Conservation (phyloP, 371 early-diverging fungal species). For the Mortierella sp. region DNA sequence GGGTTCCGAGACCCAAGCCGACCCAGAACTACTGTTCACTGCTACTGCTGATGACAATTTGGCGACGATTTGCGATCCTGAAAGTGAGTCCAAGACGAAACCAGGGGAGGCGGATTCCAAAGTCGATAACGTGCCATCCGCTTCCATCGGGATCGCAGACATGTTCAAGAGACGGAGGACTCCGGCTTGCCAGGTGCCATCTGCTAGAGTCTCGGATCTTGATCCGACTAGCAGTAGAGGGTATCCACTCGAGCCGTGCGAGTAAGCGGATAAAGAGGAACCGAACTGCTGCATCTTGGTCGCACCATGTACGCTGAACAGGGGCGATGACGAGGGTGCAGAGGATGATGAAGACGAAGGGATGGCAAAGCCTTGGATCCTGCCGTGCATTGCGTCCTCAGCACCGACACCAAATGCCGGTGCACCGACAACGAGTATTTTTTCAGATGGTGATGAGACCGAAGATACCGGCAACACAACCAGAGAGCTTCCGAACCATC, state of each 20-base stretch:
- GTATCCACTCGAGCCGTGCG: neutral
- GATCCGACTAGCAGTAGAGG: neutral
- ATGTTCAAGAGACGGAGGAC: conserved; percentile 10
- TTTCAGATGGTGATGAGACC: neutral
- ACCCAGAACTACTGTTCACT: neutral
- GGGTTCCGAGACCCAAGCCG: conserved; percentile 12
- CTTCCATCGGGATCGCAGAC: neutral
- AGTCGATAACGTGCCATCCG: neutral
- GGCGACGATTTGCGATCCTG: conserved; percentile 3
- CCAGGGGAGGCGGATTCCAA: neutral
- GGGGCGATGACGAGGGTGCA: neutral
- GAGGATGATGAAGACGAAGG: neutral
- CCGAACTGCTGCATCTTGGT: conserved; percentile 9
- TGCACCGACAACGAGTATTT: conserved; percentile 1
- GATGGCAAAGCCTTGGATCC: conserved; percentile 7
- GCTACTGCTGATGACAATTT: neutral
- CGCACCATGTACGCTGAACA: neutral
- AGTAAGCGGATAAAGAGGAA: neutral
- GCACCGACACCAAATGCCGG: neutral
- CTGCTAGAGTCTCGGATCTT: conserved; percentile 3
- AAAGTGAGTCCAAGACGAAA: neutral
- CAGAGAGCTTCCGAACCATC: conserved; percentile 13
- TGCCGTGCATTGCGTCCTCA: conserved; percentile 3
- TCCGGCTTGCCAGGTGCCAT: conserved; percentile 16
- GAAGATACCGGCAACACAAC: neutral